These are phyloP conservation scores for Tephrocybe sp. DNA, from an alignment of 768 basidiomycete genomes.

Conservation along the genomic window DNA sequence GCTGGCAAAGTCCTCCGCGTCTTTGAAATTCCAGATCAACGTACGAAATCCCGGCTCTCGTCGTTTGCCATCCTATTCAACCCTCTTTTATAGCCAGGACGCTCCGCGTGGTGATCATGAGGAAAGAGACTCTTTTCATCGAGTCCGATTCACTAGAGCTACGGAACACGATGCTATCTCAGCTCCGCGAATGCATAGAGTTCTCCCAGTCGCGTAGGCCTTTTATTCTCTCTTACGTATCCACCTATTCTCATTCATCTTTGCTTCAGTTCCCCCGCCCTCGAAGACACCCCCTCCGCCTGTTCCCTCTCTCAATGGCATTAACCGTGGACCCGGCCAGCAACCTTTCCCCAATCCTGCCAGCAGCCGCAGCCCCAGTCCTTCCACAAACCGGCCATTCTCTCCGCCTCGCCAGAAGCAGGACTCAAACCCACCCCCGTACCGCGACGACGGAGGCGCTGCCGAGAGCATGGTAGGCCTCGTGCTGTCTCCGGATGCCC, in stretches of 20 bases:
- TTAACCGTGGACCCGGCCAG: slow-evolving; percentile 20
- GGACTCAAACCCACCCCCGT: slow-evolving; percentile 12
- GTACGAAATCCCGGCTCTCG: slow-evolving; percentile 35
- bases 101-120: slow-evolving; percentile 79
- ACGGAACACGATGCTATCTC: slow-evolving; percentile 63
- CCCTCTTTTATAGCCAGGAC: slow-evolving; percentile 52
- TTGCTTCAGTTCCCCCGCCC: slow-evolving; percentile 47
- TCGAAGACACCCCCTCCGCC: slow-evolving; percentile 71
- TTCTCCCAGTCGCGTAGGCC: slow-evolving; percentile 73
- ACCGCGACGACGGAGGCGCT: slow-evolving; percentile 16
- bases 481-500: slow-evolving; percentile 26
- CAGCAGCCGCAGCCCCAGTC: slow-evolving; percentile 8
- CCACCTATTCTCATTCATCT: slow-evolving; percentile 1
- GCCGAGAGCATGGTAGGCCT: slow-evolving; percentile 21
- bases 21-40: slow-evolving; percentile 57
- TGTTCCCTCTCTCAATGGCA: slow-evolving; percentile 46
- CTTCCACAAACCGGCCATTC: slow-evolving; percentile 6
- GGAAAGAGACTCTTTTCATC: slow-evolving; percentile 79
- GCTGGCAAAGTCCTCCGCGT: slow-evolving; percentile 91
- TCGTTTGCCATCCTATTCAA: not conserved
- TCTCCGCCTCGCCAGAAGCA: slow-evolving; percentile 8
- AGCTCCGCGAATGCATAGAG: slow-evolving; percentile 83
- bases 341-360: slow-evolving; percentile 2
- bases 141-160: slow-evolving; percentile 55
- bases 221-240: not conserved